phyloP scores from a whole-genome alignment of 768 basidiomycete genomes.

The Boletus bicolor region DNA sequence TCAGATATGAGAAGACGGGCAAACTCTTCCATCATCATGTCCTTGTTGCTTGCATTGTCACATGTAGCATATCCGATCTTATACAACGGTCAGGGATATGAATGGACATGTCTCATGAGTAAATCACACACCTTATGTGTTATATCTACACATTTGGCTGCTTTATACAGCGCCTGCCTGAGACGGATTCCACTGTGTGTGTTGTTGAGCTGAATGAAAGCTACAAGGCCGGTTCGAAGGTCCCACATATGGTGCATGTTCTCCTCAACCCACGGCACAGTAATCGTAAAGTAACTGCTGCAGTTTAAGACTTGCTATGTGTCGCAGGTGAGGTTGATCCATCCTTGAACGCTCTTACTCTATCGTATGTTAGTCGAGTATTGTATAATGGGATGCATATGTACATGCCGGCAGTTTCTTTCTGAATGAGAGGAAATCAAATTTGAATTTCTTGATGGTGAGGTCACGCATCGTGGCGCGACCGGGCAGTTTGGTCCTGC shows the following conservation, averaged over 20 bases:
- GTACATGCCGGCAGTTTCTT: too few species aligned
- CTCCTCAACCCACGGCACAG: neutral
- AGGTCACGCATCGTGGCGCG: too few species aligned
- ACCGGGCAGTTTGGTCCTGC: too few species aligned
- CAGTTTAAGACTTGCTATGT: constrained; percentile 39
- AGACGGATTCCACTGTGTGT: constrained; percentile 32
- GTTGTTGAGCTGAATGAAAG: constrained; percentile 37
- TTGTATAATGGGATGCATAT: too few species aligned
- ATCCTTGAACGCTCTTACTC: neutral
- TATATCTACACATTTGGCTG: constrained; percentile 27
- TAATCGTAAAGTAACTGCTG: constrained; percentile 34
- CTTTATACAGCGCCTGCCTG: constrained; percentile 33
- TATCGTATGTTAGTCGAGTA: neutral
- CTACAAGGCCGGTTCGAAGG: too few species aligned
- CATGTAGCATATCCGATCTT: constrained; percentile 38
- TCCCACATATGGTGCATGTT: too few species aligned
- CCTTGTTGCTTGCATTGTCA: constrained; percentile 7
- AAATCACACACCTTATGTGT: neutral
- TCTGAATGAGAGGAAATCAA: too few species aligned
- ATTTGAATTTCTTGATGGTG: too few species aligned
- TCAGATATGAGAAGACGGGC: constrained; percentile 16
- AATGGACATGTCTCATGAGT: too few species aligned
- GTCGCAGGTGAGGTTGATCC: constrained; percentile 35
- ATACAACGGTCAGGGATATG: too few species aligned
- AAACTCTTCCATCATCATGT: constrained; percentile 5